A percentile compares a stretch with the other conserved stretches of the same genome.
phyloP scores from a whole-genome alignment of 345 rosid genomes.

The Abelmoschus esculentus region DNA sequence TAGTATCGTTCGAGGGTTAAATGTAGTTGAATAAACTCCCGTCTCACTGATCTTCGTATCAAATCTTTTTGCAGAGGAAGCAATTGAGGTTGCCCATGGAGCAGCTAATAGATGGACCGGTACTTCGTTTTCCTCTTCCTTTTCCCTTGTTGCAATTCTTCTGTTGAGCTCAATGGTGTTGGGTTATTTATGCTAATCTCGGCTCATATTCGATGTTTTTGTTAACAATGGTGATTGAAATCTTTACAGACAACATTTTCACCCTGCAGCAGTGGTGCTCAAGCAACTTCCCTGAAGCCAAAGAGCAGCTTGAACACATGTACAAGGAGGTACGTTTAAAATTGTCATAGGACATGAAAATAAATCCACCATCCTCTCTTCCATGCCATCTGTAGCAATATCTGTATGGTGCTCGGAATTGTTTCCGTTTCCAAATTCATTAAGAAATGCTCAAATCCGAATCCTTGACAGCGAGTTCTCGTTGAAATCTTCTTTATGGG shows the following conservation, averaged over 20 bases:
- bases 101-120: constrained; percentile 99
- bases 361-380: too few species aligned
- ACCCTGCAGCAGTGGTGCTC: constrained; percentile 18
- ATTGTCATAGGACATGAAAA: neutral
- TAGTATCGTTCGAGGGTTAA: neutral
- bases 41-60: constrained; percentile 4
- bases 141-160: neutral
- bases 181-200: neutral
- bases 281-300: constrained; percentile 20
- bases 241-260: constrained; percentile 18
- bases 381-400: too few species aligned
- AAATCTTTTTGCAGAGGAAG: constrained; percentile 39
- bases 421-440: too few species aligned
- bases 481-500: too few species aligned
- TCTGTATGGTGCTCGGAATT: too few species aligned
- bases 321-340: constrained; percentile 14
- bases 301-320: constrained; percentile 19
- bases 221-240: neutral
- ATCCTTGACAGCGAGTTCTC: neutral
- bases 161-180: neutral
- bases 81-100: constrained; percentile 66
- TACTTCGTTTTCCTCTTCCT: constrained; percentile 15
- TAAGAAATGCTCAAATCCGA: neutral
- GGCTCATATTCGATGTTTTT: neutral
- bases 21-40: neutral